Conservation (phyloP, 192 early-diverging fungal genomes). For the Coemansia sp. region DNA sequence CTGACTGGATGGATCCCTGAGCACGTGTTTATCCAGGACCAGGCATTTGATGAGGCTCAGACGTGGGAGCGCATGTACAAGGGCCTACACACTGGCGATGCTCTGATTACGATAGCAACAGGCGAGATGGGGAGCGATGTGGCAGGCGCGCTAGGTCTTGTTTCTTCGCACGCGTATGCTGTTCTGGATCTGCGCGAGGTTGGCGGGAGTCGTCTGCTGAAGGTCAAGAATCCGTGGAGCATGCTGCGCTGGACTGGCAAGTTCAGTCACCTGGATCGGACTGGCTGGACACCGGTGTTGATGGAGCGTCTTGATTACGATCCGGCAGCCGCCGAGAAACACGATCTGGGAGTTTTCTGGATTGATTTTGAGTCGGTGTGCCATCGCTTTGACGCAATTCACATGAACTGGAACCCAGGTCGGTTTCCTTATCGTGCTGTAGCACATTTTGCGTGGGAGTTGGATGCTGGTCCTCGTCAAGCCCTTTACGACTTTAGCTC, state of each 20-base stretch:
- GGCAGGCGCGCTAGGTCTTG: constrained; percentile 70
- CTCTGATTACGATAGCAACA: constrained; percentile 81
- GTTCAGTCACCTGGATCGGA: constrained; percentile 65
- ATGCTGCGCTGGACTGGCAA: constrained; percentile 82
- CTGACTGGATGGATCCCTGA: constrained; percentile 96
- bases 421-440: constrained; percentile 67
- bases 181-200: constrained; percentile 68
- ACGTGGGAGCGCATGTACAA: constrained; percentile 74
- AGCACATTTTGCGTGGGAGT: constrained; percentile 60
- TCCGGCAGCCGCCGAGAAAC: constrained; percentile 60
- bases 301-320: constrained; percentile 71
- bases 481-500: constrained; percentile 64
- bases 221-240: constrained; percentile 95
- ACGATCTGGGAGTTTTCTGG: constrained; percentile 87
- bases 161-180: constrained; percentile 90
- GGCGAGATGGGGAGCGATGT: constrained; percentile 69
- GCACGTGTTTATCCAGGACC: constrained; percentile 77
- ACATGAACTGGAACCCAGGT: constrained; percentile 88
- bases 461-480: constrained; percentile 47
- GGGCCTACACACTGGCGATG: constrained; percentile 70
- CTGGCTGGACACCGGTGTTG: constrained; percentile 71
- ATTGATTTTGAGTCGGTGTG: constrained; percentile 84
- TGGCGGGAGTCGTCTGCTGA: constrained; percentile 64
- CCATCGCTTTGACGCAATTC: constrained; percentile 77
- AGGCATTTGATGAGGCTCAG: constrained; percentile 61